phyloP scores from a whole-genome alignment of 1,284 basidiomycete genomes.

The Mycosarcoma maydis region DNA sequence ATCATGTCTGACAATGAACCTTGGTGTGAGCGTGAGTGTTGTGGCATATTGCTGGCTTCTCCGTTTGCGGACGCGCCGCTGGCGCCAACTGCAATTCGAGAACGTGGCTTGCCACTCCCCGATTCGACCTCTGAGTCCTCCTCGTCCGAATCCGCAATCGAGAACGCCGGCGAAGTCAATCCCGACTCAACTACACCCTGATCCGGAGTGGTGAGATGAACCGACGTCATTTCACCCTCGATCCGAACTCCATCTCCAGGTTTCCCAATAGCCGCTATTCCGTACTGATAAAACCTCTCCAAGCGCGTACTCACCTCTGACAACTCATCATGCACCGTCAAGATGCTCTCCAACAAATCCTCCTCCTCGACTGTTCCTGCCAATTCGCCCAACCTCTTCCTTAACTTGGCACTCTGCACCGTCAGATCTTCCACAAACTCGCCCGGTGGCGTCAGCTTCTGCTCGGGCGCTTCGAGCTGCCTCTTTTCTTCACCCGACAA shows the following conservation, averaged over 20 bases:
- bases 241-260: background rate
- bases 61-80: no score
- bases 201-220: conserved; percentile 25
- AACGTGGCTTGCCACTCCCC: background rate
- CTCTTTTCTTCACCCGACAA: conserved; percentile 45
- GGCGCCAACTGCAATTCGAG: background rate
- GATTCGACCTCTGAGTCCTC: conserved; percentile 31
- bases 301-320: conserved; percentile 38
- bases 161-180: conserved; percentile 50
- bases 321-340: conserved; percentile 55
- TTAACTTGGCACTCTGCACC: conserved; percentile 39
- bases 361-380: conserved; percentile 35
- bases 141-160: conserved; percentile 57
- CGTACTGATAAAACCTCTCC: conserved; percentile 37
- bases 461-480: conserved; percentile 31
- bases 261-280: conserved; percentile 6
- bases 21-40: no score
- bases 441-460: conserved; percentile 22
- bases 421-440: conserved; percentile 54
- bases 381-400: conserved; percentile 24
- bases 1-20: conserved; percentile 4
- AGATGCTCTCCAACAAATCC: conserved; percentile 17
- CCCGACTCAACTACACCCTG: conserved; percentile 28
- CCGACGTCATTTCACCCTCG: no score
- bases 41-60: no score